Conservation (phyloP, 2,329 filamentous ascomycete genomes). For the Calonectria naviculata region DNA sequence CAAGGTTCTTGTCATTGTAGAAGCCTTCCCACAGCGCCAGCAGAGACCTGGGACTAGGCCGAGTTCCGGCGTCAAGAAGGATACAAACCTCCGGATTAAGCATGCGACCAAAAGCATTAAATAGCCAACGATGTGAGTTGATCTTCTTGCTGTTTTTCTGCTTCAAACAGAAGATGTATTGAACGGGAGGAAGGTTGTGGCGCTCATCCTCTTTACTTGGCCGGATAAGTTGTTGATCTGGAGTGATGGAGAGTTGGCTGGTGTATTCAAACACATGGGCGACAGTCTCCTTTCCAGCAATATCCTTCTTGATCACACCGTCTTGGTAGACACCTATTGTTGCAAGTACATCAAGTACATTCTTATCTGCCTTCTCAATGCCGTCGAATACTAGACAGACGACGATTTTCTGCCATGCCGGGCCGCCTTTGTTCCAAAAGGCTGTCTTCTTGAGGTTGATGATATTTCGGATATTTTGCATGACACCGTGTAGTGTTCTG, state of each 20-base stretch:
- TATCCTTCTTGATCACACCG: neutral
- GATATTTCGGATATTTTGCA: constrained; percentile 1
- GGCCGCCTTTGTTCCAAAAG: constrained; percentile 1
- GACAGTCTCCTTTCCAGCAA: neutral
- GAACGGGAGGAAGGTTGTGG: neutral
- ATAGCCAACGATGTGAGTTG: neutral
- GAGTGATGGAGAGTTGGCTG: neutral
- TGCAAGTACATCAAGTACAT: neutral
- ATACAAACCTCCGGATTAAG: neutral
- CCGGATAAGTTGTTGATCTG: neutral
- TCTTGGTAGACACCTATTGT: neutral
- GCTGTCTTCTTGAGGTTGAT: neutral
- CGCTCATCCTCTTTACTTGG: neutral
- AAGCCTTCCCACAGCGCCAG: neutral
- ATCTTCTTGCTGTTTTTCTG: neutral
- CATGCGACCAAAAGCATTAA: neutral
- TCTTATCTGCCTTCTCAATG: neutral
- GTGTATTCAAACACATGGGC: neutral
- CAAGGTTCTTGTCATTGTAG: neutral
- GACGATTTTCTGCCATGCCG: neutral
- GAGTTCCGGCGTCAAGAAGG: neutral
- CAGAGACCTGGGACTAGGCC: neutral
- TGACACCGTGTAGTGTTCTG: neutral
- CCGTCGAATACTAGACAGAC: neutral
- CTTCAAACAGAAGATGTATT: neutral